Evolutionary conservation across 192 early-diverging fungal species (phyloP), one percentile per base, ranked within the genome.

Genomic region (Chytriomyces hyalinus): DNA sequence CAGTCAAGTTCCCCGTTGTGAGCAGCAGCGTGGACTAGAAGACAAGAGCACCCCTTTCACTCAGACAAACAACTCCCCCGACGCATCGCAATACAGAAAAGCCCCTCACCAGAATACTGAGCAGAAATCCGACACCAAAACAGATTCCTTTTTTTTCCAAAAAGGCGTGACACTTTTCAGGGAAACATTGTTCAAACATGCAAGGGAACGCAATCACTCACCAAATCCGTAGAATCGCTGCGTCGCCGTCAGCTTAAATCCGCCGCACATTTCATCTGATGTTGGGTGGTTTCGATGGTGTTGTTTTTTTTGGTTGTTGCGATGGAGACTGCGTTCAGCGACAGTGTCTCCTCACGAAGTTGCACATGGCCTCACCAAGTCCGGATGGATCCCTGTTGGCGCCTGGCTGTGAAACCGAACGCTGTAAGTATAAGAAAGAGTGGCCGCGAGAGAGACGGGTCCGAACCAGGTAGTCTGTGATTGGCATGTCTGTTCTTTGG

Each of bases 221-320:
- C 91, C 93, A 80, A 93, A 95, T 5, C 90, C 93, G 83, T 93
- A 93, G 45, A 95, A 83, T 64, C 93, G 87, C 65, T 94, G 91
- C 9, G 82, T 92, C 10, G 87, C 81, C 24, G 84, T 87, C 13
- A 95, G 81, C 48, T 85, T 77, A 60, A 88, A 84, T 11, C 79
- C 84, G 5, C 87, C 87, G 73, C 87, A 88, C 85, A 88, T 88
- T 72, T 86, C 75, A n/a, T 75, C 65, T 57, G 20, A n/a, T 36
- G 36, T 36, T 36, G 3, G 3, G 36, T 36, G 3, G 36, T 36
- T 36, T 36, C 36, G 36, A 36, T 3, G 36, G 36, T 36, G 36
- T 26, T 26, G 24, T 26, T 26, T 26, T 26, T 26, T 26, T 26
- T 26, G 24, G 24, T 26, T 26, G 24, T 26, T 36, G 36, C 36